phyloP scores from a whole-genome alignment of 179 eudicot species.

The Nepenthes alata region DNA sequence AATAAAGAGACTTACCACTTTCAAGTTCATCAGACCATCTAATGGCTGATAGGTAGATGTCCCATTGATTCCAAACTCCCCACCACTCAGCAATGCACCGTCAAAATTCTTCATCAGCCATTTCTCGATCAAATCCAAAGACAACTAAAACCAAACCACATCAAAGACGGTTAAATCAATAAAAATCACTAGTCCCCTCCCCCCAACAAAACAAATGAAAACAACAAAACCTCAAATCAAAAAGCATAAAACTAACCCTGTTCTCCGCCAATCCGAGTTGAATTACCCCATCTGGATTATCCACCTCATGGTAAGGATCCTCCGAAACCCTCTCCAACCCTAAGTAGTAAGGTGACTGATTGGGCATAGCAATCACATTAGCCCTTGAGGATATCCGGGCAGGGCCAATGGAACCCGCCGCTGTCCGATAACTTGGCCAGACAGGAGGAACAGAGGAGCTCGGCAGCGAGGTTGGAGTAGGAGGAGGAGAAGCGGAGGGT shows the following conservation, averaged over 20 bases:
- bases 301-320: slow-evolving; percentile 37
- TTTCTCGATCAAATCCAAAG: slow-evolving; percentile 31
- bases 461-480: slow-evolving; percentile 15
- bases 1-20: slow-evolving; percentile 27
- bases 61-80: slow-evolving; percentile 20
- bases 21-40: slow-evolving; percentile 30
- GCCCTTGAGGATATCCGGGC: slow-evolving; percentile 54
- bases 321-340: slow-evolving; percentile 36
- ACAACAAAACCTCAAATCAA: neutral
- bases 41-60: slow-evolving; percentile 28
- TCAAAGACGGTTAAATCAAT: neutral
- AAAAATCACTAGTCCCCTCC: neutral
- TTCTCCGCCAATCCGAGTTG: slow-evolving; percentile 80
- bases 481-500: slow-evolving; percentile 23
- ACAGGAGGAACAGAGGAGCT: slow-evolving; percentile 26
- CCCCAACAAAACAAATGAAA: neutral
- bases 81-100: slow-evolving; percentile 12
- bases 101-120: slow-evolving; percentile 27
- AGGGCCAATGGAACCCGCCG: slow-evolving; percentile 22
- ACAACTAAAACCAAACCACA: slow-evolving; percentile 18
- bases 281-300: slow-evolving; percentile 55
- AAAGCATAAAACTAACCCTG: slow-evolving; percentile 23
- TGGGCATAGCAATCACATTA: slow-evolving; percentile 19
- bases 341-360: slow-evolving; percentile 43
- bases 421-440: slow-evolving; percentile 18